Conservation (phyloP, 2,329 filamentous ascomycete species). For the Fusarium lateritium region DNA sequence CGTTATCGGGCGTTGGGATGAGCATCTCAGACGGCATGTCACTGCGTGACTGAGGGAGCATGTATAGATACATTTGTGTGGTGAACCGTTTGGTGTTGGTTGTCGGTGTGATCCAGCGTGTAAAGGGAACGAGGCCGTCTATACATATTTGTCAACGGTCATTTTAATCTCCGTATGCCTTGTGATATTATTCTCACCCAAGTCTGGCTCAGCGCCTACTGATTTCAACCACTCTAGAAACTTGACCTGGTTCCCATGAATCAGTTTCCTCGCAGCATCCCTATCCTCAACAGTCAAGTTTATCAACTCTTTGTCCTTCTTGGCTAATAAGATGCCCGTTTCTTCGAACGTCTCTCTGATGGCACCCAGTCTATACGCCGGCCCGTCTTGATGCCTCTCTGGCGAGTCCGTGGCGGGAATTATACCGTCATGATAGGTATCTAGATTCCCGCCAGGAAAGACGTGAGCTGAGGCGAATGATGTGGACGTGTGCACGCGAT, state of each 20-base stretch:
- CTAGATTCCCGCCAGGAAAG: conserved; percentile 92
- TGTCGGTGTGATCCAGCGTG: conserved; percentile 89
- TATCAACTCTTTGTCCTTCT: conserved; percentile 68
- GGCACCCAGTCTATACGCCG: conserved; percentile 84
- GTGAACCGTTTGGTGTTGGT: conserved; percentile 84
- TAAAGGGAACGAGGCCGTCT: conserved; percentile 84
- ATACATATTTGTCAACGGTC: conserved; percentile 19
- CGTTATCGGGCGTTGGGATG: conserved; percentile 80
- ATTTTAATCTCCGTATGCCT: background rate
- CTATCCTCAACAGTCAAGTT: conserved; percentile 72
- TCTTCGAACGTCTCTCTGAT: conserved; percentile 96
- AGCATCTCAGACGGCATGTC: conserved; percentile 63
- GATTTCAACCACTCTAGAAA: conserved; percentile 76
- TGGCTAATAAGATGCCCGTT: conserved; percentile 87
- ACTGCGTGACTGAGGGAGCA: conserved; percentile 71
- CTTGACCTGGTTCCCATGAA: conserved; percentile 75
- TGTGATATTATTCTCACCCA: conserved; percentile 62
- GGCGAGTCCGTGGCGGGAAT: conserved; percentile 63
- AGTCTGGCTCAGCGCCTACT: conserved; percentile 74
- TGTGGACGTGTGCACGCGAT: conserved; percentile 84
- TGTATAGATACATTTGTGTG: conserved; percentile 97
- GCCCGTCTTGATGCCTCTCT: conserved; percentile 77
- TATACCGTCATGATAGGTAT: conserved; percentile 80
- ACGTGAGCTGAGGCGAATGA: conserved; percentile 95
- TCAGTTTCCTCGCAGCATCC: conserved; percentile 75